Evolutionary conservation across 2,329 filamentous ascomycete genomes (phyloP).

Genomic region (Beauveria pseudobassiana): DNA sequence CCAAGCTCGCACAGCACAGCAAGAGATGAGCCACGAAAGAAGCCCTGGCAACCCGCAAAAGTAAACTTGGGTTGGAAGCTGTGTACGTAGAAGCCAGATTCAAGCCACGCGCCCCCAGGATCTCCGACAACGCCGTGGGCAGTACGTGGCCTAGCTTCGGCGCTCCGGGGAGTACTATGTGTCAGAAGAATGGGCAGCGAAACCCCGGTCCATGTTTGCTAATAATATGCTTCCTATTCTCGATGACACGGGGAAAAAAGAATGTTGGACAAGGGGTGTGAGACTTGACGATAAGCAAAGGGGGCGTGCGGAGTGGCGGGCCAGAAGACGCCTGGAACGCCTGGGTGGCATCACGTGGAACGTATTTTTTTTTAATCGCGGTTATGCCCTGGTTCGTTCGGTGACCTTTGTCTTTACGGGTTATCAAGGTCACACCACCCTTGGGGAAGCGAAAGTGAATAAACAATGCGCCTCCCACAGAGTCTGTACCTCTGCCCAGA

Average conservation of each 20-base stretch:
- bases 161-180: conserved; percentile 1
- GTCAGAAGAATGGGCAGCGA: conserved; percentile 1
- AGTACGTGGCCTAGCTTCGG: background rate
- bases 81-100: background rate
- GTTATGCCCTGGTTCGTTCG: background rate
- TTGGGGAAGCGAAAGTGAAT: too few relatives aligned
- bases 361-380: background rate
- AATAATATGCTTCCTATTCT: background rate
- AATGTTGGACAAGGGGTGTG: background rate
- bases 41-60: background rate
- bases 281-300: background rate
- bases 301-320: background rate
- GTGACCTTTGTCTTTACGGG: too few relatives aligned
- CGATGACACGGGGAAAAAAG: background rate
- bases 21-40: background rate
- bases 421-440: background rate
- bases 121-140: background rate
- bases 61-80: background rate
- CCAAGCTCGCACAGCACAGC: too few relatives aligned
- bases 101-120: background rate
- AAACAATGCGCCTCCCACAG: too few relatives aligned
- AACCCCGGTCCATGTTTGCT: background rate
- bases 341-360: conserved; percentile 3
- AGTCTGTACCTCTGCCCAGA: too few relatives aligned
- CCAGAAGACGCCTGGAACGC: conserved; percentile 11